Base-by-base conservation (phyloP, 2,329 filamentous ascomycete genomes). In the Leptographium wingfieldii region DNA sequence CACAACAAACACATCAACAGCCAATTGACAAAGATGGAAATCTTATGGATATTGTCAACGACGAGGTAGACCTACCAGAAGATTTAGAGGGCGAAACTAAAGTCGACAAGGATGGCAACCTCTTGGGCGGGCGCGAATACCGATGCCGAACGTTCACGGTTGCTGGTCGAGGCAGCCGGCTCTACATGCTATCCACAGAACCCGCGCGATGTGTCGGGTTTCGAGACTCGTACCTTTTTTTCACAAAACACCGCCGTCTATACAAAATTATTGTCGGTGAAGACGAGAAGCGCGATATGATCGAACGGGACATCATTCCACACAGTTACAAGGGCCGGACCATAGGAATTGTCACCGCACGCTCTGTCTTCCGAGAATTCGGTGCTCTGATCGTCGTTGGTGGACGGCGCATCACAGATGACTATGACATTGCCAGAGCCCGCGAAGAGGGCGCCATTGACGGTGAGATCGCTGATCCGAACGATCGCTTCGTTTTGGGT, bases 231-330 rank as follows among this genome's bases (percentile, higher is more conserved):
- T 99, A 99, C 70, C 83, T 99, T 31, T 96, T 99, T 80, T 99
- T 99, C 78, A 95, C 94, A 64, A 99, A 97, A 74, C 94, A 99
- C 74, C 88, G 89, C 70, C 86, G 91, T 68, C 86, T 99, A 16
- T 94, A 91, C 81, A 99, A 99, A 77, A 96, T 99, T 68, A 96
- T 99, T 68, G 90, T 97, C 60, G 91, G 92, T 67, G 94, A 99
- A 65, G 87, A 94, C n/a, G 92, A 95, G 73, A 99, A 99, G 77
- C 85, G 87, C 62, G 92, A 97, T 73, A 82, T 99, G 76, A 99
- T 99, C 69, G 90, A 95, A 66, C 85, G 94, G 62, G 88, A 95
- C 6, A 87, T 99, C 69, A 96, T 99, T 64, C 94, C 94, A 1
- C 94, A 96, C 76, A 96, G 91, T 33, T 99, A 99, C 83, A 99